Evolutionary conservation across 192 early-diverging fungal genomes (phyloP).

Genomic region (Thamnidium elegans): DNA sequence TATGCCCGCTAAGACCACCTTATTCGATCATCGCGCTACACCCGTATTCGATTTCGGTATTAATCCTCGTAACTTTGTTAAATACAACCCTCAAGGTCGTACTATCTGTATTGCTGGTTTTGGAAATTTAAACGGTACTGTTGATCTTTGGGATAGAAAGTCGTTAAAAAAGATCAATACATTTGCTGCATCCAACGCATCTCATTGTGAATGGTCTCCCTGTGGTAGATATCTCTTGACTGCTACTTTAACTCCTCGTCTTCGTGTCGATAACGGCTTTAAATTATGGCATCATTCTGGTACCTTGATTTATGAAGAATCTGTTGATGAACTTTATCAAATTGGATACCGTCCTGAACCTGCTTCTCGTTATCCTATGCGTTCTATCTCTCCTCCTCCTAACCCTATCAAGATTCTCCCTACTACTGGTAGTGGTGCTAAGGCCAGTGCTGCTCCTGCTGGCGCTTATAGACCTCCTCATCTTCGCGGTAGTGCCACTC

Average conservation of each 20-base stretch:
- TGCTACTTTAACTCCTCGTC: slow-evolving; percentile 85
- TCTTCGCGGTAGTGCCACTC: slow-evolving; percentile 49
- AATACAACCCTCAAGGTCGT: slow-evolving; percentile 88
- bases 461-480: slow-evolving; percentile 76
- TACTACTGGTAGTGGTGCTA: slow-evolving; percentile 43
- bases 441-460: slow-evolving; percentile 42
- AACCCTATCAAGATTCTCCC: slow-evolving; percentile 47
- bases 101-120: slow-evolving; percentile 90
- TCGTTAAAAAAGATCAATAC: slow-evolving; percentile 79
- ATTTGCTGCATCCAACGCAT: slow-evolving; percentile 80
- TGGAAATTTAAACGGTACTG: slow-evolving; percentile 90
- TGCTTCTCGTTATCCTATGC: slow-evolving; percentile 72
- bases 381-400: slow-evolving; percentile 72
- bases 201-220: slow-evolving; percentile 87
- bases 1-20: slow-evolving; percentile 90
- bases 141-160: slow-evolving; percentile 93
- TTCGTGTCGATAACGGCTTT: slow-evolving; percentile 97
- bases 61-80: slow-evolving; percentile 85
- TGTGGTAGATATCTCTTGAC: slow-evolving; percentile 92
- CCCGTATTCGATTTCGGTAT: slow-evolving; percentile 81
- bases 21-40: slow-evolving; percentile 90
- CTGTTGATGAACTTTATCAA: slow-evolving; percentile 87
- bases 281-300: slow-evolving; percentile 97
- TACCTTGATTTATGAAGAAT: slow-evolving; percentile 69
- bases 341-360: slow-evolving; percentile 68